phyloP scores from a whole-genome alignment of 106 monocot genomes.

The Alisma plantagoaquatica region DNA sequence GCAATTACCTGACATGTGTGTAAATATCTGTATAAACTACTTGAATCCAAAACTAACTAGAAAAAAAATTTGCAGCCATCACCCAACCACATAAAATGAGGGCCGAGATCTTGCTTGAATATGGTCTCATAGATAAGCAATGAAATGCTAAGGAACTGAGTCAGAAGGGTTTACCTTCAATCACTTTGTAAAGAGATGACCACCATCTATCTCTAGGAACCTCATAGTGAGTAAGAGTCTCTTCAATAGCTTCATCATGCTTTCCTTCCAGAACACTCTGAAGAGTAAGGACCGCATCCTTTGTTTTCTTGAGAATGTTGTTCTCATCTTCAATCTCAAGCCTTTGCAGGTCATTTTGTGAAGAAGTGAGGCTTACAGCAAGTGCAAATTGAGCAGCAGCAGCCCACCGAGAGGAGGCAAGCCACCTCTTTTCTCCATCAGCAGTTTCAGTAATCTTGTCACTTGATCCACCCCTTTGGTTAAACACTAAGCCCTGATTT shows the following conservation, averaged over 20 bases:
- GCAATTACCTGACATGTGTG: too few species aligned
- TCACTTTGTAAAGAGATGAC: slow-evolving; percentile 89
- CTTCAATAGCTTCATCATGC: slow-evolving; percentile 54
- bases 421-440: neutral
- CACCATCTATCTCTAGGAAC: slow-evolving; percentile 83
- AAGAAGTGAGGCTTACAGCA: slow-evolving; percentile 63
- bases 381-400: slow-evolving; percentile 91
- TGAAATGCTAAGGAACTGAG: too few species aligned
- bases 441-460: neutral
- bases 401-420: slow-evolving; percentile 86
- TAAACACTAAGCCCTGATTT: slow-evolving; percentile 45
- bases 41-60: too few species aligned
- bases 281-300: slow-evolving; percentile 90
- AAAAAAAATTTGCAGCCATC: too few species aligned
- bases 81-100: too few species aligned
- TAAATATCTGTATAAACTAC: too few species aligned
- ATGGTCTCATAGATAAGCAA: too few species aligned
- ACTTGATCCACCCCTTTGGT: neutral
- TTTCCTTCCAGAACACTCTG: slow-evolving; percentile 87
- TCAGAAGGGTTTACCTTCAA: slow-evolving; percentile 54
- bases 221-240: slow-evolving; percentile 49
- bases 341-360: slow-evolving; percentile 58
- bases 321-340: slow-evolving; percentile 57
- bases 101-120: too few species aligned
- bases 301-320: slow-evolving; percentile 73